Conservation (phyloP, 441 rosid species). For the Syzygium malaccense region DNA sequence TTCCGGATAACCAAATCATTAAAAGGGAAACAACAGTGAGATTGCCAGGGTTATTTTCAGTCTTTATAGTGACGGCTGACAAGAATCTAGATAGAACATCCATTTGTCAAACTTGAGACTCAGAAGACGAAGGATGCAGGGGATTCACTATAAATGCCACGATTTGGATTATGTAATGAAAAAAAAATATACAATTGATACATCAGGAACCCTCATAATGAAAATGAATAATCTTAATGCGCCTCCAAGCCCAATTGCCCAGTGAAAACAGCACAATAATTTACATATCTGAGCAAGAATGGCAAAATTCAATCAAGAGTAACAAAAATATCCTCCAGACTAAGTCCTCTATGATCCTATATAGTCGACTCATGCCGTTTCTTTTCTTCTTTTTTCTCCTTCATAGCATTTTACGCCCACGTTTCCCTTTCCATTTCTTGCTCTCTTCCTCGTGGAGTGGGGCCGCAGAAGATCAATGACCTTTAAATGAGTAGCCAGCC, state of each 20-base stretch:
- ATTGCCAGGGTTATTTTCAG: background rate
- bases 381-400: background rate
- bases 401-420: background rate
- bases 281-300: slow-evolving; percentile 7
- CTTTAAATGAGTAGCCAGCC: background rate
- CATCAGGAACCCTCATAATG: background rate
- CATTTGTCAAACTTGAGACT: background rate
- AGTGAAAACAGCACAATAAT: background rate
- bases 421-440: background rate
- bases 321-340: background rate
- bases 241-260: background rate
- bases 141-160: background rate
- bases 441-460: background rate
- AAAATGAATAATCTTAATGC: background rate
- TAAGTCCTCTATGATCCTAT: background rate
- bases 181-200: background rate
- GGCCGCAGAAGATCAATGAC: background rate
- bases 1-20: background rate
- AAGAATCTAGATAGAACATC: background rate
- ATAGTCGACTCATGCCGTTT: background rate
- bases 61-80: background rate
- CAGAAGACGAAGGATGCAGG: background rate
- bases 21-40: background rate
- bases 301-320: background rate
- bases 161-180: background rate